Conservation (phyloP, 495 filamentous ascomycete genomes). For the Astrothelium macrocarpum region DNA sequence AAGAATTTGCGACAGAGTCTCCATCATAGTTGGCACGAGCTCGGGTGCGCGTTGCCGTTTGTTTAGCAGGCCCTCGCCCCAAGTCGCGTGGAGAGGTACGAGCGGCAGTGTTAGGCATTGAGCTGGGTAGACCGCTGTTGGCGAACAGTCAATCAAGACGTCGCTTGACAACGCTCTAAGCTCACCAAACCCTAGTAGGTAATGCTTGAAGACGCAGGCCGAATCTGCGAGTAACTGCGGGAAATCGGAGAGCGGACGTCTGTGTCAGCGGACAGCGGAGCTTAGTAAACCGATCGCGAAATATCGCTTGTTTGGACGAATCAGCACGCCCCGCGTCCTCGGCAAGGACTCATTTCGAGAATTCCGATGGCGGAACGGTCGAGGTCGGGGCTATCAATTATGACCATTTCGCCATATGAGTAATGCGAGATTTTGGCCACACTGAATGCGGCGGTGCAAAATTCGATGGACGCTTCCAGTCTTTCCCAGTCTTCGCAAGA, state of each 20-base stretch:
- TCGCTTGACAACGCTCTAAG: conserved; percentile 1
- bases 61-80: conserved; percentile 4
- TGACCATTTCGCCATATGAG: neutral
- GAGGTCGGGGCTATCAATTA: too few relatives aligned
- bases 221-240: neutral
- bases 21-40: neutral
- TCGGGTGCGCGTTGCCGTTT: neutral
- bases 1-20: neutral
- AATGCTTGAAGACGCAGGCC: neutral
- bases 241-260: neutral
- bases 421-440: neutral
- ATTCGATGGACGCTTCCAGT: too few relatives aligned
- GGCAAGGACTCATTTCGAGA: neutral
- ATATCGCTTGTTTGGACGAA: neutral
- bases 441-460: neutral
- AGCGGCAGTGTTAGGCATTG: conserved; percentile 21
- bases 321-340: neutral
- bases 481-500: too few relatives aligned
- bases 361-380: neutral
- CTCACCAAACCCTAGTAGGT: neutral
- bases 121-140: conserved; percentile 8
- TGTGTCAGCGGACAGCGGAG: neutral
- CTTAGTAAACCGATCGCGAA: neutral
- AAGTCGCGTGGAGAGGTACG: conserved; percentile 21
- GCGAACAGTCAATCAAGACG: conserved; percentile 9